Conservation (phyloP, 129 eudicot species). For the Centaurea solstitialis region DNA sequence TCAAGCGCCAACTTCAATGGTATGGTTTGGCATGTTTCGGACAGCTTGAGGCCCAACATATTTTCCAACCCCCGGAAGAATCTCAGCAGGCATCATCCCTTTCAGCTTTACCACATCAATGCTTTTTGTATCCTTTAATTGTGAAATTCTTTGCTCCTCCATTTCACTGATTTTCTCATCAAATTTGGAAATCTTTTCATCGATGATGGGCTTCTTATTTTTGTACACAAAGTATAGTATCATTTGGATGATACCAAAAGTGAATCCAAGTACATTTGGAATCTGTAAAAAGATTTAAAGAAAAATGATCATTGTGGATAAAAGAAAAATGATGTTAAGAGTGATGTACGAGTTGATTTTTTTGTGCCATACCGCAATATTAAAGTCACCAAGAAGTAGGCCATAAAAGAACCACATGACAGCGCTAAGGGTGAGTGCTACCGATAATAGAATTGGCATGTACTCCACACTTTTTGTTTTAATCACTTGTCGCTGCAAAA, state of each 20-base stretch:
- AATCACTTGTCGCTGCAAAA: constrained; percentile 70
- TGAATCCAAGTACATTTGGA: constrained; percentile 63
- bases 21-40: constrained; percentile 4
- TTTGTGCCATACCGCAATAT: constrained; percentile 56
- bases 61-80: constrained; percentile 21
- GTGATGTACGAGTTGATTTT: neutral
- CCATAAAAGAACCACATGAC: constrained; percentile 92
- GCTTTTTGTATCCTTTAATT: constrained; percentile 27
- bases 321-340: neutral
- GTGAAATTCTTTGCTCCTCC: constrained; percentile 23
- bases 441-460: constrained; percentile 79
- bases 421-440: constrained; percentile 73
- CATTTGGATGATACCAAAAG: constrained; percentile 59
- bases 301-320: neutral
- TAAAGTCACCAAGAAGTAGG: constrained; percentile 57
- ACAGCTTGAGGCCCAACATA: neutral
- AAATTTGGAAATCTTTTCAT: constrained; percentile 25
- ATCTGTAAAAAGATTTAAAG: constrained; percentile 26
- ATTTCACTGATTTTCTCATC: constrained; percentile 12
- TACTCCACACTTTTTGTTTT: constrained; percentile 81
- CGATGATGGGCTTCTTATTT: constrained; percentile 29
- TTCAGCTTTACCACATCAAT: constrained; percentile 49
- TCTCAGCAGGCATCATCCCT: constrained; percentile 28
- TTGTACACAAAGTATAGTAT: constrained; percentile 48
- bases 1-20: constrained; percentile 26